Base-by-base conservation (phyloP, 2,329 filamentous ascomycete genomes). In the Pestalotiopsis sp. region DNA sequence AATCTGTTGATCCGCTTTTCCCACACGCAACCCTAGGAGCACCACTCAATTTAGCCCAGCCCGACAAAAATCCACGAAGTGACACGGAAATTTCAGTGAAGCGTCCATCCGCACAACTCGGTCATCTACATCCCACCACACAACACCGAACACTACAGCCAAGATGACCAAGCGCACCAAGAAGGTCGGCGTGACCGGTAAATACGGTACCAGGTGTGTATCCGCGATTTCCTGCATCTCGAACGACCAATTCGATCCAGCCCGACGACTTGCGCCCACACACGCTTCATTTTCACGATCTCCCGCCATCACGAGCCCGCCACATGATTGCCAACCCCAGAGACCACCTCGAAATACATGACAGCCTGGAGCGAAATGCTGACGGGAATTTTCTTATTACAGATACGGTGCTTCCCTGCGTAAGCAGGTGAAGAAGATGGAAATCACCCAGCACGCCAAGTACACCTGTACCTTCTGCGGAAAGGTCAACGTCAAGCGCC, bases 381-480 rank as follows among this genome's bases (percentile, higher is more conserved):
- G 55, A 60, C 73, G 71, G 60, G 72, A 61, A 59, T 71, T 70
- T 67, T 39, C 55, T 68, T 67, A 71, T 69, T 66, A 75, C 78
- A 95, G 94, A 90, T 97, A 97, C 87, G 96, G 95, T 95, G 95
- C 96, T 83, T 98, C 96, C 81, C 94, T 98, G 86, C 94, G 95
- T 87, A 98, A 98, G 91, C 95, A 94, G 85, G 92, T 96, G 82
- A 98, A 98, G 94, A 98, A 98, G 93, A 97, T 98, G 92, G 96
- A 98, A 92, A 93, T 98, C 85, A 93, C 93, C 80, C 96, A 98
- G 87, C 96, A 99, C 90, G 94, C 94, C 87, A 92, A 92, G 84
- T 98, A 98, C 82, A 91, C 91, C 82, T 98, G 95, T 91, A 95
- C 95, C 76, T 99, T 98, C 93, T 97, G 94, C 90, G 95, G 95